Conservation (phyloP, 208 protist genomes). For the Leishmania tropica region DNA sequence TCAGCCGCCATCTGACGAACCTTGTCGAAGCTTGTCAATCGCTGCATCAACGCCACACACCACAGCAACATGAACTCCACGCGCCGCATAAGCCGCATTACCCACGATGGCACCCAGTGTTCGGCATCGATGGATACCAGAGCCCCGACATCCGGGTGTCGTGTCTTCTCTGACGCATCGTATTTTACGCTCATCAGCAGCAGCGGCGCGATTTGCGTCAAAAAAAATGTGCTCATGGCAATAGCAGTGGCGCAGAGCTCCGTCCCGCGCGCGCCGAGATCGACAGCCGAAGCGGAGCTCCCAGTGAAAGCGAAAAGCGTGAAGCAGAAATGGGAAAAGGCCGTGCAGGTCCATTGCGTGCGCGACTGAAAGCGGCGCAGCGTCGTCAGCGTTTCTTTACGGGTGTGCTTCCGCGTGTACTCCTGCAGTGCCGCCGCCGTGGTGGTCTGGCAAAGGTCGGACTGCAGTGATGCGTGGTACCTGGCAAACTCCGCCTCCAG, state of each 20-base stretch:
- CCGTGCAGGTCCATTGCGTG: slow-evolving; percentile 37
- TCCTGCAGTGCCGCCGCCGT: neutral
- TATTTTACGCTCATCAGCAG: slow-evolving; percentile 26
- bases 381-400: slow-evolving; percentile 29
- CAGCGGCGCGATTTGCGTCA: slow-evolving; percentile 28
- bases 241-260: slow-evolving; percentile 26
- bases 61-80: slow-evolving; percentile 50
- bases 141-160: slow-evolving; percentile 13
- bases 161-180: slow-evolving; percentile 9
- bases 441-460: neutral
- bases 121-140: slow-evolving; percentile 9
- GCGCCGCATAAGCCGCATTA: slow-evolving; percentile 35
- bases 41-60: slow-evolving; percentile 43
- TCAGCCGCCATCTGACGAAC: slow-evolving; percentile 12
- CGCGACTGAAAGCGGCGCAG: slow-evolving; percentile 23
- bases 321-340: slow-evolving; percentile 36
- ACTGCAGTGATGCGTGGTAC: slow-evolving; percentile 15
- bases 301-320: slow-evolving; percentile 31
- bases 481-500: slow-evolving; percentile 27
- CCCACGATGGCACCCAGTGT: slow-evolving; percentile 30
- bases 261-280: slow-evolving; percentile 33
- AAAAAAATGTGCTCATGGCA: slow-evolving; percentile 32
- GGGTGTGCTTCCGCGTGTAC: slow-evolving; percentile 10
- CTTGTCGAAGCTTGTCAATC: slow-evolving; percentile 31
- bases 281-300: slow-evolving; percentile 28